phyloP scores from a whole-genome alignment of 805 yeast species.

The Sungouiozyma ichnusensis region DNA sequence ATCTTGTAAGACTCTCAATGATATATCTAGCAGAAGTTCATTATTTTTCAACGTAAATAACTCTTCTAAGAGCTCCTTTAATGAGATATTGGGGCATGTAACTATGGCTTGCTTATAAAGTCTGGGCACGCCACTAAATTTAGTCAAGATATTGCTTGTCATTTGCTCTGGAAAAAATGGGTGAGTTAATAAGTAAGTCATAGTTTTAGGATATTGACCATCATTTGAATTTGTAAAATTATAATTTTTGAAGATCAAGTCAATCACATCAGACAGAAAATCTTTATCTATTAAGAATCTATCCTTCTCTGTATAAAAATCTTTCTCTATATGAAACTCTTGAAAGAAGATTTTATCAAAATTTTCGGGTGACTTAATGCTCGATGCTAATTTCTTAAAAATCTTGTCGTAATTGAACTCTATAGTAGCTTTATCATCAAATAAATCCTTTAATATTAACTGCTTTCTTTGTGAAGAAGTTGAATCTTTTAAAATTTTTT shows the following conservation, averaged over 20 bases:
- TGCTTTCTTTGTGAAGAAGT: constrained; percentile 1
- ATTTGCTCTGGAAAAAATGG: constrained; percentile 66
- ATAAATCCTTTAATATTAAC: constrained; percentile 20
- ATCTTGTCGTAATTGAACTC: constrained; percentile 17
- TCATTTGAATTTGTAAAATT: constrained; percentile 3
- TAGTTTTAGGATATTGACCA: constrained; percentile 41
- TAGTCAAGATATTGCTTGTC: constrained; percentile 44
- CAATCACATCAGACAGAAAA: constrained; percentile 39
- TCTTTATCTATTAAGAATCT: constrained; percentile 45
- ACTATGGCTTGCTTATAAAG: constrained; percentile 74
- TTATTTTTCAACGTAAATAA: constrained; percentile 46
- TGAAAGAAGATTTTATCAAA: constrained; percentile 28
- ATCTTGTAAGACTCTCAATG: constrained; percentile 56
- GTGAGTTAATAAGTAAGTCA: constrained; percentile 73
- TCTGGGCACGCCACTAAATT: constrained; percentile 45
- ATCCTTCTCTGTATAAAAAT: constrained; percentile 57
- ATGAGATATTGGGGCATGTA: constrained; percentile 60
- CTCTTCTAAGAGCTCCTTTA: constrained; percentile 53
- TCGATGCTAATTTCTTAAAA: constrained; percentile 17
- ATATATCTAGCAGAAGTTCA: constrained; percentile 57
- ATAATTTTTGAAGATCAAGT: constrained; percentile 31
- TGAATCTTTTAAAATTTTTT: constrained; percentile 3
- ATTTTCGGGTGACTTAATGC: constrained; percentile 12
- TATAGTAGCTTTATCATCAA: constrained; percentile 8
- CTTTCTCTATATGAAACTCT: constrained; percentile 28